Evolutionary conservation across 495 filamentous ascomycete species (phyloP), one percentile per base, ranked within the genome.

Genomic region (Talaromyces ruber): DNA sequence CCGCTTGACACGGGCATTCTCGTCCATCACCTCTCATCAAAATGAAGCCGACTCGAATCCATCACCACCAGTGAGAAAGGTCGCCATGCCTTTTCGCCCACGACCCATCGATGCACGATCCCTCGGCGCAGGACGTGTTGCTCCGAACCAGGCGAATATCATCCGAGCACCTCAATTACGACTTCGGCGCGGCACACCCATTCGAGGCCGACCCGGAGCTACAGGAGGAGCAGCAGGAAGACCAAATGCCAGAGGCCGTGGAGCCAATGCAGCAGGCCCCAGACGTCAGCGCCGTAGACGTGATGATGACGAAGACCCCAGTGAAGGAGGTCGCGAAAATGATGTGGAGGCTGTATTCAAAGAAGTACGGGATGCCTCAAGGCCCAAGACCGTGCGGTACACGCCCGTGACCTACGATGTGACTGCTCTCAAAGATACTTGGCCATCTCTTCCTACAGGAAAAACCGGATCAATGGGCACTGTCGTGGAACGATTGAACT

Each of bases 51-150:
- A 21, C 18, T 22, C 43, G 43, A 22, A 22, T 65, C 62, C 32
- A 62, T 66, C 26, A 28, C 63, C 16, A 57, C 63, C 16, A 57
- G 64, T 30, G 64, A 64, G 39, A 68, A 64, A 30, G 63, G 62
- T 54, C 58, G 62, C 43, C 72, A 6, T 28, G 4, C n/a, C 57
- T 22, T 29, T 70, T 26, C 69, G 71, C 50, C 70, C 70, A 28
- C 71, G 72, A 25, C 65, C 68, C 14, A 59, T 80, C 56, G 77
- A 80, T 65, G 77, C 77, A 7, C 68, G 77, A 62, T 74, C 74
- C 14, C 68, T 80, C 39, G 75, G 71, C 4, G 75, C 76, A 2
- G 59, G 71, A 16, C 65, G 65, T 39, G 64, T 65, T 55, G 66
- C 65, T 55, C 67, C 66, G 16, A 66, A 72, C 39, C 68, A 69